A percentile compares a stretch with the other conserved stretches of the same genome.
Conservation (phyloP, 2,329 filamentous ascomycete genomes). For the Keithomyces neogunnii region DNA sequence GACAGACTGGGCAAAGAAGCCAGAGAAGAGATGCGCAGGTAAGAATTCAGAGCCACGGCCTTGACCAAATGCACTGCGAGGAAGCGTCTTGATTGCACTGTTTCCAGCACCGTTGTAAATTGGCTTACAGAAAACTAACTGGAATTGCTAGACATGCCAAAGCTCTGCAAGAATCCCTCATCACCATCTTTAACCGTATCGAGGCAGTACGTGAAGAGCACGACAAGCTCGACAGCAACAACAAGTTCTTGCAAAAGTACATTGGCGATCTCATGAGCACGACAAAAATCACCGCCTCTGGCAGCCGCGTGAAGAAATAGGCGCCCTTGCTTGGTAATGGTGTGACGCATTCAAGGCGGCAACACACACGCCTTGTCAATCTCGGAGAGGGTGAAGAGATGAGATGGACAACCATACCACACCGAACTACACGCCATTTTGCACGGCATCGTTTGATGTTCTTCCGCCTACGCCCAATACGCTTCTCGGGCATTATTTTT, state of each 20-base stretch:
- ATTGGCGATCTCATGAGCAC: constrained; percentile 92
- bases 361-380: no score
- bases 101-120: no score
- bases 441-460: background rate
- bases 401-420: background rate
- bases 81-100: no score
- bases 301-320: constrained; percentile 46
- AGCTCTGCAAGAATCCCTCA: constrained; percentile 77
- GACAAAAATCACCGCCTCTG: constrained; percentile 60
- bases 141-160: constrained; percentile 64
- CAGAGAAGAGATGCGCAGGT: constrained; percentile 55
- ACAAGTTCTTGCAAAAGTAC: constrained; percentile 96
- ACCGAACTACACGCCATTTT: background rate
- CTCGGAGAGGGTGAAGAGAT: background rate
- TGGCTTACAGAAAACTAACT: background rate
- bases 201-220: constrained; percentile 92
- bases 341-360: background rate
- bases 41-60: constrained; percentile 12
- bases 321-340: background rate
- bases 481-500: background rate
- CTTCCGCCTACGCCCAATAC: background rate
- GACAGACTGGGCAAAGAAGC: constrained; percentile 81
- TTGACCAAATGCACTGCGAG: no score
- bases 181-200: constrained; percentile 86
- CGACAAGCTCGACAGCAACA: constrained; percentile 92